phyloP scores from a whole-genome alignment of 148 eudicot species.

The Fallopia convolvulus region DNA sequence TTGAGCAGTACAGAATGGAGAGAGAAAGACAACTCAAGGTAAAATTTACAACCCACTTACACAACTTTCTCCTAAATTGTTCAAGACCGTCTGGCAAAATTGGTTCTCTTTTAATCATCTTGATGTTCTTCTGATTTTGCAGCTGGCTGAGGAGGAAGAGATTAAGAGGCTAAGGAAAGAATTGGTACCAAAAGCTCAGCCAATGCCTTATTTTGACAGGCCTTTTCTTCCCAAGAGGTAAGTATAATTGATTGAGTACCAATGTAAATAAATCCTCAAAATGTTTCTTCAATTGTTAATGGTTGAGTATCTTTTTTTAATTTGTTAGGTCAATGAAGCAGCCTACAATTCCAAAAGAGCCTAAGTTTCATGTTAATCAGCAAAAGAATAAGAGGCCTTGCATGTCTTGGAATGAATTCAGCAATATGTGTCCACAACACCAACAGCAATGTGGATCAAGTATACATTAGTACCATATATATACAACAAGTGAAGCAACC shows the following conservation, averaged over 20 bases:
- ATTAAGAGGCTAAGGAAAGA: slow-evolving; percentile 76
- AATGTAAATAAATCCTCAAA: neutral
- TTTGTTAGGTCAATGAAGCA: slow-evolving; percentile 52
- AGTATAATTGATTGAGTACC: slow-evolving; percentile 11
- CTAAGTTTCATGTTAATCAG: slow-evolving; percentile 63
- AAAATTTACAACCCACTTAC: neutral
- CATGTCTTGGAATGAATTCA: slow-evolving; percentile 47
- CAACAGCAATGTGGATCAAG: neutral
- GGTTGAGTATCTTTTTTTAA: neutral
- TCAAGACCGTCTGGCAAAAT: neutral
- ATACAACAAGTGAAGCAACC: neutral
- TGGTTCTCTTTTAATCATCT: neutral
- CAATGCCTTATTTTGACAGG: slow-evolving; percentile 93
- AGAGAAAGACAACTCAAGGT: slow-evolving; percentile 84
- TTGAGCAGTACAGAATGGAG: slow-evolving; percentile 71
- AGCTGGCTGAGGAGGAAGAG: slow-evolving; percentile 88
- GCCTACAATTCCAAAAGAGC: slow-evolving; percentile 75
- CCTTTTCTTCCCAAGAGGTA: slow-evolving; percentile 91
- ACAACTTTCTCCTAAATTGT: neutral
- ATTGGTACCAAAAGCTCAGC: slow-evolving; percentile 92
- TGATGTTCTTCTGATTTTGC: neutral
- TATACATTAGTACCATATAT: neutral
- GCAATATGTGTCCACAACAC: slow-evolving; percentile 6
- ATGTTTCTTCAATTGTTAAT: neutral
- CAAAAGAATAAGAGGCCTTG: slow-evolving; percentile 73